These are phyloP conservation scores for Volvox africanus DNA, from an alignment of 139 green algal genomes.

Conservation along the genomic window DNA sequence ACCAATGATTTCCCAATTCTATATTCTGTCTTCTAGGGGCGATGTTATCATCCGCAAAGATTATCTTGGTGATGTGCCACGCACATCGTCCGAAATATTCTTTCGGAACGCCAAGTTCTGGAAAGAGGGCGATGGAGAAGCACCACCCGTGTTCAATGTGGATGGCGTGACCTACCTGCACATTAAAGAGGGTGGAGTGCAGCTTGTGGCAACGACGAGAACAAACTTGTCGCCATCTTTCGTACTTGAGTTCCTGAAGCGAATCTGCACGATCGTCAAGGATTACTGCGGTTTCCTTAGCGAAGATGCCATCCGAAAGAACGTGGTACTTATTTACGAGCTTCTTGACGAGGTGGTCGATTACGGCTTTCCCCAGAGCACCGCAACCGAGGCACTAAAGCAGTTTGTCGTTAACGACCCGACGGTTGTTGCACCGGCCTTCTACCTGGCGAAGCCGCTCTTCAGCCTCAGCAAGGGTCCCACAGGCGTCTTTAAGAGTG, in stretches of 20 bases:
- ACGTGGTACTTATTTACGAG: conserved; percentile 98
- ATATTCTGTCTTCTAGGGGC: conserved; percentile 89
- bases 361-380: conserved; percentile 91
- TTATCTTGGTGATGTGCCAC: conserved; percentile 89
- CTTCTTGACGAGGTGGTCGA: conserved; percentile 96
- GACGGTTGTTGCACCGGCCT: conserved; percentile 65
- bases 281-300: conserved; percentile 75
- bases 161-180: conserved; percentile 98
- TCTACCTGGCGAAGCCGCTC: conserved; percentile 32
- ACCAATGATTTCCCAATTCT: conserved; percentile 93
- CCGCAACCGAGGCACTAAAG: conserved; percentile 92
- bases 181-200: conserved; percentile 88
- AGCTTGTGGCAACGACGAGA: conserved; percentile 91
- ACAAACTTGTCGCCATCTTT: conserved; percentile 91
- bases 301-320: conserved; percentile 95
- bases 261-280: conserved; percentile 91
- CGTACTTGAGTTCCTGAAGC: conserved; percentile 92
- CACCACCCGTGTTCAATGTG: conserved; percentile 91
- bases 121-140: conserved; percentile 81
- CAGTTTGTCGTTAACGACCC: conserved; percentile 96
- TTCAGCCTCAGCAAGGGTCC: conserved; percentile 66
- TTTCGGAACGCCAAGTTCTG: conserved; percentile 93
- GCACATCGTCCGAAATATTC: conserved; percentile 88
- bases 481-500: conserved; percentile 89
- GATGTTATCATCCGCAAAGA: conserved; percentile 95